phyloP scores from a whole-genome alignment of 2,329 filamentous ascomycete genomes.

The Lojkania enalia region DNA sequence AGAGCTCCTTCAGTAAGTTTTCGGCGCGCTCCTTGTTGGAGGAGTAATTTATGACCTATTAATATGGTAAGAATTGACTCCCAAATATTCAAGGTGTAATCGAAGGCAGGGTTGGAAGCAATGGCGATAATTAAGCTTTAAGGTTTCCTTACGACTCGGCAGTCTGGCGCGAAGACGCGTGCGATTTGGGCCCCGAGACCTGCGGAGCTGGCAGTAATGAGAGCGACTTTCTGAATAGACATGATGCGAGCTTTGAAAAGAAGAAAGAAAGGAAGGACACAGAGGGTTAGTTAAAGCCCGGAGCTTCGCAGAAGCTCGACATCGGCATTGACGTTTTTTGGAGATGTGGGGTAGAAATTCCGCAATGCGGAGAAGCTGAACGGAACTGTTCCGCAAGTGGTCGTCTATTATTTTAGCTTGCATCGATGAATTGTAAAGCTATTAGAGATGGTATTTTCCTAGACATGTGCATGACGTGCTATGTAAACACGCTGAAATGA shows the following conservation, averaged over 20 bases:
- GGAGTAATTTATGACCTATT: slow-evolving; percentile 53
- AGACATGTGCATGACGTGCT: no score
- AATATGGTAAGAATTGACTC: slow-evolving; percentile 2
- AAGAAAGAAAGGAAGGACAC: neutral
- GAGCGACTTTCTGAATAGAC: slow-evolving; percentile 49
- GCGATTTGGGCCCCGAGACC: slow-evolving; percentile 54
- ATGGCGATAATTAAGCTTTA: neutral
- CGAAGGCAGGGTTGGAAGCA: neutral
- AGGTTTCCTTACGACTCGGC: slow-evolving; percentile 45
- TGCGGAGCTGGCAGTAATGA: slow-evolving; percentile 55
- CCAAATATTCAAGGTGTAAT: slow-evolving; percentile 2
- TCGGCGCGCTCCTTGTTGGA: slow-evolving; percentile 49
- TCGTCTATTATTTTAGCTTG: no score
- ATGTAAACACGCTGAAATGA: no score
- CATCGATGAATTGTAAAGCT: no score
- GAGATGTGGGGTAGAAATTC: slow-evolving; percentile 4
- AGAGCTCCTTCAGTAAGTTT: slow-evolving; percentile 47
- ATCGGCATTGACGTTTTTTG: neutral
- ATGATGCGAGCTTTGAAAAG: slow-evolving; percentile 18
- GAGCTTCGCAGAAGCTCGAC: neutral
- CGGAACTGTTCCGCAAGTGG: slow-evolving; percentile 8
- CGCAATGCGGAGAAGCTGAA: neutral
- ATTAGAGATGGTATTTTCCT: no score
- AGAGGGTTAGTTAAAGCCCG: neutral
- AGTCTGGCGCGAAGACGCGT: slow-evolving; percentile 51